phyloP scores from a whole-genome alignment of 371 early-diverging fungal genomes.

The Mucor plumbeus region DNA sequence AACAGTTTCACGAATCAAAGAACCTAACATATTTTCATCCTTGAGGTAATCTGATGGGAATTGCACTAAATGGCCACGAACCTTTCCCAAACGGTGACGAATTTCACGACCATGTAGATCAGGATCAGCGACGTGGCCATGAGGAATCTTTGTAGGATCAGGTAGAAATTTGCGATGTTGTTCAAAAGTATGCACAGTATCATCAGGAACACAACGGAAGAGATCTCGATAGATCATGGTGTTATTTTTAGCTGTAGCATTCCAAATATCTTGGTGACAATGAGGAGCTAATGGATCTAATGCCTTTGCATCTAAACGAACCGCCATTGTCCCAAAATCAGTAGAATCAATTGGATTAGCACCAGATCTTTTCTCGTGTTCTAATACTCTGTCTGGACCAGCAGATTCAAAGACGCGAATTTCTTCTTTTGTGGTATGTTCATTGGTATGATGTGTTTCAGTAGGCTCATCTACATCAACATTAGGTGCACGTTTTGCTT shows the following conservation, averaged over 20 bases:
- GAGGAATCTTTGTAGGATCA: conserved; percentile 52
- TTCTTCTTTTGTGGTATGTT: conserved; percentile 25
- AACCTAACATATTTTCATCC: conserved; percentile 70
- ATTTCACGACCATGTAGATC: conserved; percentile 42
- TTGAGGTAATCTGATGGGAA: conserved; percentile 76
- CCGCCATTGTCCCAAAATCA: background rate
- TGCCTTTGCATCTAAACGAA: conserved; percentile 30
- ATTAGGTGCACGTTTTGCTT: background rate
- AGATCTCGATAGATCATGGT: conserved; percentile 75
- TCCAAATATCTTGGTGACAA: conserved; percentile 70
- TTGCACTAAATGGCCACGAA: conserved; percentile 72
- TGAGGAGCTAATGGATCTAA: conserved; percentile 76
- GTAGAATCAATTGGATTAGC: background rate
- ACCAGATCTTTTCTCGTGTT: conserved; percentile 35
- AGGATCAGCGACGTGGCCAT: conserved; percentile 65
- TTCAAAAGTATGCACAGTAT: conserved; percentile 68
- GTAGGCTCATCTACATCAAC: conserved; percentile 1
- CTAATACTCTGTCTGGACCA: conserved; percentile 33
- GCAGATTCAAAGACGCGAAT: conserved; percentile 28
- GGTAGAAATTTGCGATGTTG: conserved; percentile 67
- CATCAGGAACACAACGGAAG: conserved; percentile 90
- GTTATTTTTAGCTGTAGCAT: conserved; percentile 66
- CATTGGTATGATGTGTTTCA: conserved; percentile 13
- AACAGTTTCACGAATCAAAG: conserved; percentile 52
- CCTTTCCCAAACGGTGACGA: conserved; percentile 38